Percentiles rank a stretch among this genome's conserved stretches.
Evolutionary conservation across 169 alveolate species (phyloP).

Genomic region (Cryptosporidium bovis): DNA sequence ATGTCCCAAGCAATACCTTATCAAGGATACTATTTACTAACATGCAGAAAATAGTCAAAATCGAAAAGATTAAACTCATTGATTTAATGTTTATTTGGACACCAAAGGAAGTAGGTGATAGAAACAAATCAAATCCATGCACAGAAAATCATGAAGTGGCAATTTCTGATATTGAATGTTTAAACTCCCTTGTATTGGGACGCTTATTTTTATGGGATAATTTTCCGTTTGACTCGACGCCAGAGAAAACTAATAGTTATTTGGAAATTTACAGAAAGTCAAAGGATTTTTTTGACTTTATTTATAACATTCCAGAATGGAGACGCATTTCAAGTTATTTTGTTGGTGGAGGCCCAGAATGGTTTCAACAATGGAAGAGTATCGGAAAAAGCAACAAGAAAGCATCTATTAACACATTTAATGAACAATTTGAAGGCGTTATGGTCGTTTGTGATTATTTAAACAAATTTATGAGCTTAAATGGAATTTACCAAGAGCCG

Average conservation of each 20-base stretch:
- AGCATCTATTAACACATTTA: constrained; percentile 32
- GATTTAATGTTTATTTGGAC: constrained; percentile 69
- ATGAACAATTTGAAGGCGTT: constrained; percentile 71
- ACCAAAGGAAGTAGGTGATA: constrained; percentile 47
- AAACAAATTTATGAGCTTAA: constrained; percentile 11
- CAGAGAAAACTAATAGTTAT: constrained; percentile 45
- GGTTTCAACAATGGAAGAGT: constrained; percentile 65
- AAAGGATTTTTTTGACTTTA: neutral
- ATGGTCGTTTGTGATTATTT: constrained; percentile 71
- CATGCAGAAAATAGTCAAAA: constrained; percentile 37
- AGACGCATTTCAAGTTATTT: constrained; percentile 68
- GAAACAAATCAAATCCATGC: constrained; percentile 52
- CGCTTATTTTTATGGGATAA: constrained; percentile 29
- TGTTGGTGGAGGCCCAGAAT: constrained; percentile 50
- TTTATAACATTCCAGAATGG: constrained; percentile 68
- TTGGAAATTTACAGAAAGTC: constrained; percentile 18
- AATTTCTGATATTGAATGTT: constrained; percentile 60
- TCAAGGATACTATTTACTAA: constrained; percentile 46
- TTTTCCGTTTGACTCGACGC: constrained; percentile 45
- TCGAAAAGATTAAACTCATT: constrained; percentile 43
- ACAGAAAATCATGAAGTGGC: constrained; percentile 12
- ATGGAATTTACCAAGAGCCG: constrained; percentile 31
- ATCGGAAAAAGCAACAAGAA: constrained; percentile 3
- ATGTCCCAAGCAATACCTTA: constrained; percentile 2
- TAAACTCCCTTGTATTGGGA: constrained; percentile 48